Evolutionary conservation across 1,284 basidiomycete genomes (phyloP), one percentile per base, ranked within the genome.

Genomic region (Marasmius sp.): DNA sequence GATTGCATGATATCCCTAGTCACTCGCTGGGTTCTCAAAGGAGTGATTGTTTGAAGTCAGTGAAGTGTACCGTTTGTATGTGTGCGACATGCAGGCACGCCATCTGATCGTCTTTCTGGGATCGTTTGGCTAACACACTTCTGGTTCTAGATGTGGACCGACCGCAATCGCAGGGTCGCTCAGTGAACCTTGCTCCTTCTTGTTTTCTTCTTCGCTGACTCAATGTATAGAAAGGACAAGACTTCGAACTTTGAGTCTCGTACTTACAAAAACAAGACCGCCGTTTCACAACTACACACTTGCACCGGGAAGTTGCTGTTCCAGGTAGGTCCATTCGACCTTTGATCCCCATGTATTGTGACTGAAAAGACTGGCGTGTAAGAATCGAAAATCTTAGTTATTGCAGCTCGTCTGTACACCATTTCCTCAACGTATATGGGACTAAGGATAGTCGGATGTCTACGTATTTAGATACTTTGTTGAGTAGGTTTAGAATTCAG

Each of bases 1-100:
- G 96, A 98, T 87, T 99, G 97, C 77, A 99, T 99, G 97, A 98
- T 99, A 66, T 97, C 97, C 43, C 97, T 99, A 80, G 97, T 97
- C 76, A 96, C n/a, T 98, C 67, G 97, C 97, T 41, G 93, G 88
- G 2, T 99, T 99, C 88, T 77, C 98, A 75, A 97, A 97, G 77
- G 95, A 97, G 79, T 89, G 94, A 67, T 81, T 97, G 74, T 96
- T 95, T 71, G 94, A 95, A 76, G 92, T 91, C 20, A 95, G 93
- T 70, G 95, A 97, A 74, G 95, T 94, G n/a, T 97, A 96, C 77
- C 87, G 95, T 57, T 79, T 98, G 58, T 96, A 98, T 73, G 94
- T 98, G 62, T 98, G 95, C 74, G 95, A 98, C 75, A 94, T 95
- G 92, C 95, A 68, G 71, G 93, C 85, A 34, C n/a, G n/a, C n/a